Evolutionary conservation across 306 rosid species (phyloP).

Genomic region (Vigna nakashimae): DNA sequence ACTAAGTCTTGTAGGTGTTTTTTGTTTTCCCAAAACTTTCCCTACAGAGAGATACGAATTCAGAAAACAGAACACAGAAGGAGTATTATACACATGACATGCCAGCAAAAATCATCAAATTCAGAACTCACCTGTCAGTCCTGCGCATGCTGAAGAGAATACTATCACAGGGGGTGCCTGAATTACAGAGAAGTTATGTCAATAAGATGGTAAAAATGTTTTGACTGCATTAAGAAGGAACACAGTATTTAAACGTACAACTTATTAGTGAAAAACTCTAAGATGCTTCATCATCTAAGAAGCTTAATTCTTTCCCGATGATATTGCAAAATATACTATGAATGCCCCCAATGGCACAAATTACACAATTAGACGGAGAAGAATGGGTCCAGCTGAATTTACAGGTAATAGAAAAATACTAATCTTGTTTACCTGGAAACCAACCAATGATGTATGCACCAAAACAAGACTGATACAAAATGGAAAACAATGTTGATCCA

Average conservation of each 20-base stretch:
- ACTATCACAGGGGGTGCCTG: slow-evolving; percentile 88
- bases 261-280: slow-evolving; percentile 2
- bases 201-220: not conserved
- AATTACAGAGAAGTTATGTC: slow-evolving; percentile 37
- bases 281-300: slow-evolving; percentile 9
- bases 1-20: not conserved
- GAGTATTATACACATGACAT: slow-evolving; percentile 5
- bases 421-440: slow-evolving; percentile 7
- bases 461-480: slow-evolving; percentile 22
- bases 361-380: slow-evolving; percentile 11
- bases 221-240: not conserved
- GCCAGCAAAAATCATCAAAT: not conserved
- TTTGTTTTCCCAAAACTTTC: slow-evolving; percentile 2
- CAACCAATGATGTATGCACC: slow-evolving; percentile 9
- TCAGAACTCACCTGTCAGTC: slow-evolving; percentile 64
- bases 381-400: slow-evolving; percentile 13
- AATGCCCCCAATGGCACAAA: not conserved
- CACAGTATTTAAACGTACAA: not conserved
- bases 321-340: slow-evolving; percentile 13
- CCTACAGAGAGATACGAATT: not conserved
- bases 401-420: not conserved
- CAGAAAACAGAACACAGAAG: not conserved
- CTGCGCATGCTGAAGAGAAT: slow-evolving; percentile 87
- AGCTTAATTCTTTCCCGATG: not conserved
- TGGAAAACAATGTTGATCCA: slow-evolving; percentile 9